A percentile compares a stretch with the other conserved stretches of the same genome.
phyloP scores from a whole-genome alignment of 2,329 filamentous ascomycete species.

The Gremmenia infestans region DNA sequence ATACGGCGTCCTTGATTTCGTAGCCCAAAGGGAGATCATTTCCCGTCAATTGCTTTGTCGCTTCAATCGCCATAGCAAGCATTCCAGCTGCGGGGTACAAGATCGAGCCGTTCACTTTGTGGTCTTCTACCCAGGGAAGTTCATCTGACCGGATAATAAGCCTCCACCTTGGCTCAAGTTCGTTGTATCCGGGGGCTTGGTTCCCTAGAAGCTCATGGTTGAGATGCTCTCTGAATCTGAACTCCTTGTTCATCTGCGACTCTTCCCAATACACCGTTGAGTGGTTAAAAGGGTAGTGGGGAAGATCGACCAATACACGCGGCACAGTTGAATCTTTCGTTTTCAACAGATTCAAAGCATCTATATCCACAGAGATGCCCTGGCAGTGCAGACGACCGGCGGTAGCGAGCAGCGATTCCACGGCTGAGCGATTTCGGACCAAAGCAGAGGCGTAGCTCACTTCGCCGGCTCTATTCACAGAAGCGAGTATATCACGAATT shows the following conservation, averaged over 20 bases:
- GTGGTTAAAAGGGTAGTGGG: constrained; percentile 50
- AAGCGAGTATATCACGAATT: background rate
- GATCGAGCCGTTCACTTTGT: constrained; percentile 19
- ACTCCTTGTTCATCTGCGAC: constrained; percentile 41
- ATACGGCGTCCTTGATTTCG: background rate
- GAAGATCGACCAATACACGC: constrained; percentile 37
- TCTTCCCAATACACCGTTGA: constrained; percentile 47
- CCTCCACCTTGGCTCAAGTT: constrained; percentile 27
- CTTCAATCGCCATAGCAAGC: constrained; percentile 30
- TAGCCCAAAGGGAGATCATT: background rate
- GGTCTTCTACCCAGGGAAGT: constrained; percentile 28
- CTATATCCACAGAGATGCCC: background rate
- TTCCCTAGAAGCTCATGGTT: constrained; percentile 33
- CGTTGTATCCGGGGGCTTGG: constrained; percentile 12
- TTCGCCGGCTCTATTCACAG: background rate
- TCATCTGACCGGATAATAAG: constrained; percentile 24
- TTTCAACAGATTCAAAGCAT: background rate
- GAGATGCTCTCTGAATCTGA: constrained; percentile 39
- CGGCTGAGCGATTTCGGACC: constrained; percentile 1
- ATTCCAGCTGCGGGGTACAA: constrained; percentile 30
- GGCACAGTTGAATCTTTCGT: background rate
- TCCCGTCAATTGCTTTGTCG: constrained; percentile 8
- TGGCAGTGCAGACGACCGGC: background rate
- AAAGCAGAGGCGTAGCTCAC: constrained; percentile 2
- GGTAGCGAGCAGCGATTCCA: background rate